Conservation (phyloP, 805 yeast genomes). For the Wickerhamomyces chambardii region DNA sequence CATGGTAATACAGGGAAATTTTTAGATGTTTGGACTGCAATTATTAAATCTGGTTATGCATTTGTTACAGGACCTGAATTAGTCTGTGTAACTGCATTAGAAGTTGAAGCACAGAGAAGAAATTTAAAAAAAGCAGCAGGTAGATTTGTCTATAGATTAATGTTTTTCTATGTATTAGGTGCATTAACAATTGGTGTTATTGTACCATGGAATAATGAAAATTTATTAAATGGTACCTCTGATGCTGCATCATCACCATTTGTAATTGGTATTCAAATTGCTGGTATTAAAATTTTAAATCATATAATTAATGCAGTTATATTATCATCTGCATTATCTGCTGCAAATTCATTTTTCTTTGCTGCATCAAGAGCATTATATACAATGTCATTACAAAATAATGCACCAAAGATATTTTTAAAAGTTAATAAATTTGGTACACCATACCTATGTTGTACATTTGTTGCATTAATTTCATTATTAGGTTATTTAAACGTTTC, state of each 20-base stretch:
- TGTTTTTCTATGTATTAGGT: conserved; percentile 55
- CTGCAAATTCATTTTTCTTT: conserved; percentile 74
- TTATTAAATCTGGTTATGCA: conserved; percentile 58
- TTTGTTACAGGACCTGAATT: conserved; percentile 59
- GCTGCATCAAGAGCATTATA: conserved; percentile 69
- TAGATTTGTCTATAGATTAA: conserved; percentile 45
- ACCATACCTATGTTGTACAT: conserved; percentile 45
- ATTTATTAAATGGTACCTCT: conserved; percentile 38
- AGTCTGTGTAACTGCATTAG: conserved; percentile 49
- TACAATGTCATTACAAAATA: conserved; percentile 63
- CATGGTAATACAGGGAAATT: conserved; percentile 53
- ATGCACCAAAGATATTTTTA: conserved; percentile 65
- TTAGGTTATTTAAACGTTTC: conserved; percentile 67
- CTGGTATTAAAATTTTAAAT: conserved; percentile 58
- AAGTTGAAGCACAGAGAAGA: conserved; percentile 48
- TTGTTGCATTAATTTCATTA: conserved; percentile 34
- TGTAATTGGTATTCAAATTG: conserved; percentile 69
- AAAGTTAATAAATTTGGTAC: conserved; percentile 63
- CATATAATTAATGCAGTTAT: conserved; percentile 75
- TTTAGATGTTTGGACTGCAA: conserved; percentile 53
- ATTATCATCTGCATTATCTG: conserved; percentile 70
- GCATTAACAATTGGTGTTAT: conserved; percentile 62
- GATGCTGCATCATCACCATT: conserved; percentile 72
- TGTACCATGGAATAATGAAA: conserved; percentile 51
- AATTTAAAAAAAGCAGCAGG: conserved; percentile 52